Conservation (phyloP, 2,329 filamentous ascomycete species). For the Penicillium sp. region DNA sequence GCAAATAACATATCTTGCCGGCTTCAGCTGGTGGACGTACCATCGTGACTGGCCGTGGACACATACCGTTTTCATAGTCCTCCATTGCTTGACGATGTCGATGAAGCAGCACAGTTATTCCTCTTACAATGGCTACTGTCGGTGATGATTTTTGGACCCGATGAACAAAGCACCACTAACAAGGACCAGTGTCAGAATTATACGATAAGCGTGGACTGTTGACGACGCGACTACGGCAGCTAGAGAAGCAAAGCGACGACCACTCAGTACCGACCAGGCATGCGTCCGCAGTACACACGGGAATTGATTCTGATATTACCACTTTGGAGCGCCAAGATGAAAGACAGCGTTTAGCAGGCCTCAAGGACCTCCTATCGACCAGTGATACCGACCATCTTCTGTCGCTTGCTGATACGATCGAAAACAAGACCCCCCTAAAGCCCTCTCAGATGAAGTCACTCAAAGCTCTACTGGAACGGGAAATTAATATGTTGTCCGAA, state of each 20-base stretch:
- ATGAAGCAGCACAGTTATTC: constrained; percentile 73
- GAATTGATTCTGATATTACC: constrained; percentile 6
- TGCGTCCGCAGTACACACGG: not conserved
- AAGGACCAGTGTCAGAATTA: constrained; percentile 49
- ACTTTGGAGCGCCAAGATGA: constrained; percentile 26
- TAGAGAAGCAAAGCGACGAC: constrained; percentile 6
- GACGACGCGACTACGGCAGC: constrained; percentile 5
- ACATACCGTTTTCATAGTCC: constrained; percentile 65
- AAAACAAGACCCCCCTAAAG: constrained; percentile 53
- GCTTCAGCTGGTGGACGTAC: constrained; percentile 61
- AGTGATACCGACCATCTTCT: constrained; percentile 52
- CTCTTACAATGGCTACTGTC: constrained; percentile 69
- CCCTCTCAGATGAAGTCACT: constrained; percentile 57
- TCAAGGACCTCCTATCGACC: constrained; percentile 12
- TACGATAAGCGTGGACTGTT: constrained; percentile 48
- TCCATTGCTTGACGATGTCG: constrained; percentile 68
- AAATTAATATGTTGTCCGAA: constrained; percentile 59
- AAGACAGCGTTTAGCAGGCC: constrained; percentile 39
- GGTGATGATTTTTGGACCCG: constrained; percentile 10
- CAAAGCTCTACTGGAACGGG: constrained; percentile 59
- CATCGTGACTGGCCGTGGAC: constrained; percentile 77
- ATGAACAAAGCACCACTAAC: not conserved
- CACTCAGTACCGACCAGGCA: not conserved
- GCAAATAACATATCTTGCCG: constrained; percentile 61
- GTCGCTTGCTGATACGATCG: constrained; percentile 57